Evolutionary conservation across 495 filamentous ascomycete genomes (phyloP).

Genomic region (Terfezia boudieri): DNA sequence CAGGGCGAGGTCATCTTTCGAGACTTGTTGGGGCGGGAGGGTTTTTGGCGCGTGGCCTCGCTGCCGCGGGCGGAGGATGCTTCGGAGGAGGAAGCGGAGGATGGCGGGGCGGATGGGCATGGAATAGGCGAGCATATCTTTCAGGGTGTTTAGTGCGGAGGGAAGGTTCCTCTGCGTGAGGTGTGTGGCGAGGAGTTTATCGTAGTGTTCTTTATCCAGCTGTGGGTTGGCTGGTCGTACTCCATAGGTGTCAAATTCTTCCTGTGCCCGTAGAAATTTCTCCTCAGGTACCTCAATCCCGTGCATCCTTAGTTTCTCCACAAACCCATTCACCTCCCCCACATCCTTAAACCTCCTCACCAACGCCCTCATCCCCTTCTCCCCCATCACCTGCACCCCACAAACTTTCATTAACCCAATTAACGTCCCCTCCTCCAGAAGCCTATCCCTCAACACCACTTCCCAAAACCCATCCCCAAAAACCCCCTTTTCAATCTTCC

Average conservation of each 20-base stretch:
- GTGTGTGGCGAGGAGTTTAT: constrained; percentile 8
- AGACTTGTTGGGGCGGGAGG: not conserved
- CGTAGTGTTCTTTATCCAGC: constrained; percentile 5
- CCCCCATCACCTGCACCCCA: constrained; percentile 7
- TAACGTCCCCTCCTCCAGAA: constrained; percentile 2
- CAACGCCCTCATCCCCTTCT: constrained; percentile 7
- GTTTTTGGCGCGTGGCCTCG: constrained; percentile 3
- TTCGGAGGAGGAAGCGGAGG: constrained; percentile 5
- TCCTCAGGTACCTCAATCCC: not conserved
- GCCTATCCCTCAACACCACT: constrained; percentile 1
- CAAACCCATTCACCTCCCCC: constrained; percentile 6
- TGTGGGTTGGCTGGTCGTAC: not conserved
- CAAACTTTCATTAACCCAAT: constrained; percentile 9
- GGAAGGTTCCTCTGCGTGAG: constrained; percentile 3
- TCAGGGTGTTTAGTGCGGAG: constrained; percentile 4
- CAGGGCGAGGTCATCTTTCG: constrained; percentile 7
- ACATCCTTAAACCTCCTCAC: constrained; percentile 5
- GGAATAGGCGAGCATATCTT: constrained; percentile 6
- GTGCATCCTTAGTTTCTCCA: constrained; percentile 5
- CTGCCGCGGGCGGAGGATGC: constrained; percentile 8
- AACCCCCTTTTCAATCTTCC: constrained; percentile 1
- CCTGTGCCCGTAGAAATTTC: not conserved
- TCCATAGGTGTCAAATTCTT: constrained; percentile 1
- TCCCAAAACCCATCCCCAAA: constrained; percentile 17
- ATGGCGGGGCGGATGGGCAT: constrained; percentile 6